Percentiles rank a stretch among this genome's conserved stretches.
These are phyloP conservation scores for Diplocarpon mali DNA, from an alignment of 2,329 filamentous ascomycete genomes.

Conservation along the genomic window DNA sequence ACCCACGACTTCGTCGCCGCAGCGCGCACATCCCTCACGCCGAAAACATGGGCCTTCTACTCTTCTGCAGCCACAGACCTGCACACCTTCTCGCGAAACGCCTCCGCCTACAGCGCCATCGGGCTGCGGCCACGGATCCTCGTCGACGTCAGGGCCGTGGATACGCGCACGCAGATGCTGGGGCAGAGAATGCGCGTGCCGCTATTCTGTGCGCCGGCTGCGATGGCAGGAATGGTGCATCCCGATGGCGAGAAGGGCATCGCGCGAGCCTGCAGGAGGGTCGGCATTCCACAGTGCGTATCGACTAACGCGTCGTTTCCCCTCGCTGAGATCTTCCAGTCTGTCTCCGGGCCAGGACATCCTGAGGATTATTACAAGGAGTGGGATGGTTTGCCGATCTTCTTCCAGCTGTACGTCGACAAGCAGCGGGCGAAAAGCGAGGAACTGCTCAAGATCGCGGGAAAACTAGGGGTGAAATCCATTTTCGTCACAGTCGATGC, in stretches of 20 bases:
- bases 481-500: constrained; percentile 50
- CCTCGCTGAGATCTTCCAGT: constrained; percentile 38
- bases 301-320: constrained; percentile 52
- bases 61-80: constrained; percentile 61
- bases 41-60: constrained; percentile 61
- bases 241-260: constrained; percentile 51
- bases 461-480: constrained; percentile 36
- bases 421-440: constrained; percentile 41
- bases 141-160: constrained; percentile 41
- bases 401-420: constrained; percentile 54
- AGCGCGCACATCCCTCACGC: constrained; percentile 41
- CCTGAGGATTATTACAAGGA: constrained; percentile 13
- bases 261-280: constrained; percentile 38
- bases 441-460: constrained; percentile 36
- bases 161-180: constrained; percentile 42
- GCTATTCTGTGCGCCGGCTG: constrained; percentile 53
- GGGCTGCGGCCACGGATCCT: constrained; percentile 48
- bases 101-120: constrained; percentile 41
- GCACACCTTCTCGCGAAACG: constrained; percentile 47
- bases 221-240: constrained; percentile 53
- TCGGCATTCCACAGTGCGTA: constrained; percentile 47
- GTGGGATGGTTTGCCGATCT: constrained; percentile 22
- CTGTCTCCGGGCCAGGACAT: constrained; percentile 11
- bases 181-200: constrained; percentile 42
- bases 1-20: constrained; percentile 49